Evolutionary conservation across 1,284 basidiomycete species (phyloP).

Genomic region (Melanopsichium pennsylvanicum): DNA sequence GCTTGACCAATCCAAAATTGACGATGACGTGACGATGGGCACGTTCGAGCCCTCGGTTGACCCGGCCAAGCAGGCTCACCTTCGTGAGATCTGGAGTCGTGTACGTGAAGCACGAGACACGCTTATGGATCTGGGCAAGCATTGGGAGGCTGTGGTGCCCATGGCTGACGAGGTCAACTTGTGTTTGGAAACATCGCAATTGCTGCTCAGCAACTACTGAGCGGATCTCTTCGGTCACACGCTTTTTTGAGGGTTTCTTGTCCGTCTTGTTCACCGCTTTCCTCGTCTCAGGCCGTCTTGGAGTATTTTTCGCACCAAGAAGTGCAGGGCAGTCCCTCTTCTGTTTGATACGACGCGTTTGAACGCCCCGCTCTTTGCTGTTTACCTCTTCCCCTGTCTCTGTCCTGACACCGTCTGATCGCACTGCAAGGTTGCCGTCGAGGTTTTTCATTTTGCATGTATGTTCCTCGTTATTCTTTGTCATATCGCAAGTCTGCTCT

Average conservation of each 20-base stretch:
- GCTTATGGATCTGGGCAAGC: slow-evolving; percentile 47
- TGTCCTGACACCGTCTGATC: too few relatives aligned
- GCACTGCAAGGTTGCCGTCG: too few relatives aligned
- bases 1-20: slow-evolving; percentile 23
- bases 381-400: too few relatives aligned
- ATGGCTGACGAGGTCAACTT: slow-evolving; percentile 59
- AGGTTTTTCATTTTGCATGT: too few relatives aligned
- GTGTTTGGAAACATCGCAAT: slow-evolving; percentile 55
- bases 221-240: background rate
- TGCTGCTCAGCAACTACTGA: slow-evolving; percentile 46
- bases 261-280: background rate
- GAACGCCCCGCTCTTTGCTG: too few relatives aligned
- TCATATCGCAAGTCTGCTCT: too few relatives aligned
- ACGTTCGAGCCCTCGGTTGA: slow-evolving; percentile 27
- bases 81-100: slow-evolving; percentile 54
- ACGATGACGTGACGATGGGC: slow-evolving; percentile 22
- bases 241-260: background rate
- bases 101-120: slow-evolving; percentile 54
- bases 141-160: slow-evolving; percentile 55
- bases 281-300: too few relatives aligned
- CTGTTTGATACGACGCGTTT: too few relatives aligned
- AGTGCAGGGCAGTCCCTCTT: too few relatives aligned
- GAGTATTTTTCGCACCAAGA: too few relatives aligned
- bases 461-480: too few relatives aligned
- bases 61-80: slow-evolving; percentile 35